Conservation (phyloP, 345 rosid species). For the Mercurialis annua region DNA sequence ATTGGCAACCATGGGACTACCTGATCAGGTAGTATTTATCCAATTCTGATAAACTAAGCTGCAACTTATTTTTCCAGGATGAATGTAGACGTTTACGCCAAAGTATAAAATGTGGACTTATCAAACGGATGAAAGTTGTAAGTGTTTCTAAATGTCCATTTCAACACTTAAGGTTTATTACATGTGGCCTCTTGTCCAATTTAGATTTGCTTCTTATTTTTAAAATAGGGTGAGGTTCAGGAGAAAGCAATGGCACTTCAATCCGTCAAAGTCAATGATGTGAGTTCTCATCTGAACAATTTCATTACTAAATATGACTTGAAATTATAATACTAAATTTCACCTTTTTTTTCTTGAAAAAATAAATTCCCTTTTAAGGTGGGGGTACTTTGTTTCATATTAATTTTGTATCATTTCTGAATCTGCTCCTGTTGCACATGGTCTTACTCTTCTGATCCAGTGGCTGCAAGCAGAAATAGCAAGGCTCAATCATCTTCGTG, state of each 20-base stretch:
- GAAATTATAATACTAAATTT: no score
- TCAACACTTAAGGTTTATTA: background rate
- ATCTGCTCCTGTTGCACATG: no score
- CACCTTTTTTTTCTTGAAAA: no score
- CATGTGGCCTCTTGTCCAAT: conserved; percentile 12
- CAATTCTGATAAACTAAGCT: background rate
- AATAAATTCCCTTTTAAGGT: no score
- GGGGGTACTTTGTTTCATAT: no score
- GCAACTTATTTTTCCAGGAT: conserved; percentile 50
- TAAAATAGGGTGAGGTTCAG: conserved; percentile 92
- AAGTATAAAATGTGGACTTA: conserved; percentile 94
- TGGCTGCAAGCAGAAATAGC: conserved; percentile 79
- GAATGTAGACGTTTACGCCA: conserved; percentile 98
- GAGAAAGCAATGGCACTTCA: conserved; percentile 89
- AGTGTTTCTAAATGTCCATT: conserved; percentile 9
- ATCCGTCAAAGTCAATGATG: conserved; percentile 92
- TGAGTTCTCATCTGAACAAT: conserved; percentile 30
- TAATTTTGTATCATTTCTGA: no score
- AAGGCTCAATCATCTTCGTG: conserved; percentile 90
- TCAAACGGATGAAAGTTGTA: conserved; percentile 90
- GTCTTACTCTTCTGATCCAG: conserved; percentile 41
- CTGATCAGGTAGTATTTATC: no score
- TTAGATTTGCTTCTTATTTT: conserved; percentile 16
- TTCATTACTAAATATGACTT: no score
- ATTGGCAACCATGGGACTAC: no score